Percentiles rank a stretch among this genome's conserved stretches.
phyloP scores from a whole-genome alignment of 257 asterid species.

The Petunia secreta region DNA sequence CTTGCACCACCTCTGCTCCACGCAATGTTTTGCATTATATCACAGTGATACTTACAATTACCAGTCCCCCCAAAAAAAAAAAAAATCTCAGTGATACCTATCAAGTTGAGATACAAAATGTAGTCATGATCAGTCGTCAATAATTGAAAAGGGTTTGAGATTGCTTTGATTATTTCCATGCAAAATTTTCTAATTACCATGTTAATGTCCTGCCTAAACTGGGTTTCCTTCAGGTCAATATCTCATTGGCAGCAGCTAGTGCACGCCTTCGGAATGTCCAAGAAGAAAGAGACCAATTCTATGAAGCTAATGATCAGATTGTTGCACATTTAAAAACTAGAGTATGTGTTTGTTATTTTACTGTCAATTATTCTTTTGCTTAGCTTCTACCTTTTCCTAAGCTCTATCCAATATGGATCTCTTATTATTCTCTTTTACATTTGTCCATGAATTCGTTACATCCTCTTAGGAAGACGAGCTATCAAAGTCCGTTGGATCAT shows the following conservation, averaged over 20 bases:
- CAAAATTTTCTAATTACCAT: not conserved
- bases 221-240: conserved; percentile 62
- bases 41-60: not conserved
- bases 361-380: conserved; percentile 24
- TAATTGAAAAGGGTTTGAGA: conserved; percentile 11
- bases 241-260: conserved; percentile 80
- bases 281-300: conserved; percentile 97
- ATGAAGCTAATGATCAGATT: conserved; percentile 94
- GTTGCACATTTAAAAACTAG: conserved; percentile 85
- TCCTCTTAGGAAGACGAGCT: conserved; percentile 78
- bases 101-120: conserved; percentile 10
- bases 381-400: conserved; percentile 18
- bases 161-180: not conserved
- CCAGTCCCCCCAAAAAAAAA: no score
- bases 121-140: not conserved
- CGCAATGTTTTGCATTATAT: not conserved
- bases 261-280: conserved; percentile 78
- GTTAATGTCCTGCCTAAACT: not conserved
- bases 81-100: not conserved
- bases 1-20: not conserved
- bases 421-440: conserved; percentile 5
- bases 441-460: not conserved
- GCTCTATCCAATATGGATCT: not conserved
- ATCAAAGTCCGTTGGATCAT: conserved; percentile 64
- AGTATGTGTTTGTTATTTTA: conserved; percentile 42